A percentile compares a stretch with the other conserved stretches of the same genome.
Conservation (phyloP, 139 green algal genomes). For the Auxenochlorella pyrenoidosa region DNA sequence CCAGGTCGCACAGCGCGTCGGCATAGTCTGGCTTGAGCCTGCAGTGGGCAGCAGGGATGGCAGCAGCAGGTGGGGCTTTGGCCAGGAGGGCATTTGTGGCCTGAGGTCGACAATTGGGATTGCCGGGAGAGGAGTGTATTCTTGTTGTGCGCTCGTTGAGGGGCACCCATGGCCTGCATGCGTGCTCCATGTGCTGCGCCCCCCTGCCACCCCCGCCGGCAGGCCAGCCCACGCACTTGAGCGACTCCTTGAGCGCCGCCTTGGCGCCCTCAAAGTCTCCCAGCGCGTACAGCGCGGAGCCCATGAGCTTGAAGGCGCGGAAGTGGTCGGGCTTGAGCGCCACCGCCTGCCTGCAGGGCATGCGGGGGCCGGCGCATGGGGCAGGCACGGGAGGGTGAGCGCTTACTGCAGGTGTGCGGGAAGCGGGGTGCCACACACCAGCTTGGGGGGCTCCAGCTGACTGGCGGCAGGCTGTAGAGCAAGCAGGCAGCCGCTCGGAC, state of each 20-base stretch:
- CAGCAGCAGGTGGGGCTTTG: no score
- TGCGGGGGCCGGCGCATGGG: background rate
- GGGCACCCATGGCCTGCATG: no score
- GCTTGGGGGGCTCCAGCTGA: background rate
- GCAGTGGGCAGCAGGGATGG: background rate
- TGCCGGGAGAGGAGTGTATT: no score
- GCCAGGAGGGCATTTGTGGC: no score
- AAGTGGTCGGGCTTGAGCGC: constrained; percentile 61
- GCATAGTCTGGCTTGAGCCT: constrained; percentile 65
- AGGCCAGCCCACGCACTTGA: constrained; percentile 39
- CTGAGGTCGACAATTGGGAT: no score
- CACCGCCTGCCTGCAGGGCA: constrained; percentile 48
- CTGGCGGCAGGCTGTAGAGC: background rate
- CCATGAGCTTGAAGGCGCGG: constrained; percentile 75
- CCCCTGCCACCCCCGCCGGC: background rate
- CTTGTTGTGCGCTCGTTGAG: no score
- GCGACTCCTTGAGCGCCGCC: constrained; percentile 60
- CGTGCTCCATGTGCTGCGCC: background rate
- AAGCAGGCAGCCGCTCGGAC: background rate
- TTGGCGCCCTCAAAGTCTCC: constrained; percentile 66
- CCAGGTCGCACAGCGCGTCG: constrained; percentile 75
- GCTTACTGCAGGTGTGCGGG: no score
- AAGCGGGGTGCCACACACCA: no score
- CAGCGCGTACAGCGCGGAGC: constrained; percentile 63
- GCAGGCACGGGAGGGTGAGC: background rate